phyloP scores from a whole-genome alignment of 371 early-diverging fungal species.

The Paramicrosporidium saccamoebae region DNA sequence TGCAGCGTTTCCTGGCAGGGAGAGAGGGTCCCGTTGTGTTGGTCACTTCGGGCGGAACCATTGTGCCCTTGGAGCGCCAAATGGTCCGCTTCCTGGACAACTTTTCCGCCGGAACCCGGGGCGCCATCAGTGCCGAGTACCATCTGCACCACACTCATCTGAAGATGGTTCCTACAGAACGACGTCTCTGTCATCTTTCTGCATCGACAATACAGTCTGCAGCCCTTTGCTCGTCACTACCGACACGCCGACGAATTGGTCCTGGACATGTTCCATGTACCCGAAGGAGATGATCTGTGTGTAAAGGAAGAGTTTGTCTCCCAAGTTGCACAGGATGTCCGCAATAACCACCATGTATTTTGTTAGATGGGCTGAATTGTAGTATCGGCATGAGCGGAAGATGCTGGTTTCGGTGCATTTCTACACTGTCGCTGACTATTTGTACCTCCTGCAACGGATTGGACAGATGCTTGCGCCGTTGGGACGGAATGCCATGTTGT shows the following conservation, averaged over 20 bases:
- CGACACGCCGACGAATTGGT: constrained; percentile 34
- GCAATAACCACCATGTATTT: no score
- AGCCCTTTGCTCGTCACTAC: constrained; percentile 72
- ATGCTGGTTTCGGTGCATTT: no score
- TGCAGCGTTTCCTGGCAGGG: no score
- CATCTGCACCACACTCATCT: constrained; percentile 2
- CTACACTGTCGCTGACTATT: constrained; percentile 71
- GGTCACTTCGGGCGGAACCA: constrained; percentile 62
- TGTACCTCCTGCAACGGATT: constrained; percentile 45
- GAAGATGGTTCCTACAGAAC: constrained; percentile 33
- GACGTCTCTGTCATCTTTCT: constrained; percentile 85
- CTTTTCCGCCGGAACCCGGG: constrained; percentile 82
- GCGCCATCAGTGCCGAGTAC: constrained; percentile 72
- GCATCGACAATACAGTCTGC: constrained; percentile 64
- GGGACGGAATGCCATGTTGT: constrained; percentile 42
- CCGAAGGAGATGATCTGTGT: no score
- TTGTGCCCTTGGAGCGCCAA: constrained; percentile 73
- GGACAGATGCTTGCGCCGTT: constrained; percentile 23
- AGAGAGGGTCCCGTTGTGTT: constrained; percentile 3
- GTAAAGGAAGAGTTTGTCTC: no score
- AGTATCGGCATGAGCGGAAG: no score
- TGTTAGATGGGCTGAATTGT: constrained; percentile 2
- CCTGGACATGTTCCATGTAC: constrained; percentile 53
- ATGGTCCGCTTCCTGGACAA: constrained; percentile 96
- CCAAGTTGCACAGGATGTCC: no score